Evolutionary conservation across 1,284 basidiomycete species (phyloP), one percentile per base, ranked within the genome.

Genomic region (Apiotrichum porosum): DNA sequence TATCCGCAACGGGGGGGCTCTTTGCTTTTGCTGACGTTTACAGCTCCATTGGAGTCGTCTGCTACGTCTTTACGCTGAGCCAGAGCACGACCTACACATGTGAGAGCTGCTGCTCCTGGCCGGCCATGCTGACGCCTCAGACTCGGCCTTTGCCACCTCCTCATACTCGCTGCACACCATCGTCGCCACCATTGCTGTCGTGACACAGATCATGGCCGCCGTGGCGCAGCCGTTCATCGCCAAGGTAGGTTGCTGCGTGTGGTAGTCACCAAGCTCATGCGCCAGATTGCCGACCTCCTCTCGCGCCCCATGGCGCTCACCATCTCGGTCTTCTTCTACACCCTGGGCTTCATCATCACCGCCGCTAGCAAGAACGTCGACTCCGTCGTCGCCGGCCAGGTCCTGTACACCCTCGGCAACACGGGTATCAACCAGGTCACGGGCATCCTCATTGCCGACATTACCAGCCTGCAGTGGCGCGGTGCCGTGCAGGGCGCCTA

Each of bases 391-490:
- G 65, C 52, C 2, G 68, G 64, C 22, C 51, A 63, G 50, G 61
- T 66, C 30, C 50, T 70, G 21, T 61, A 63, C 53, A 65, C 65
- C 3, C 44, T 66, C 19, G 66, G 65, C 28, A 61, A 59, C 49
- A 66, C 63, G 12, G 66, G 62, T 42, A 54, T 68, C 45, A 43
- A 45, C 33, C 44, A 43, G 51, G 52, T 60, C 3, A 36, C 26
- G 38, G 38, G 15, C 47, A 34, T 57, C 23, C 34, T 60, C 22
- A 41, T 60, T 44, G 85, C 84, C n/a, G 85, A 88, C 62, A 81
- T 84, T 46, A 86, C 85, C 2, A 81, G 81, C 3, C 79, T 86
- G 14, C 78, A 80, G 64, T 87, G 84, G 84, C 79, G 86, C 41
- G 85, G 83, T 6, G 74, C 87, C 12, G 78, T 83, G 17, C 78